A percentile compares a stretch with the other conserved stretches of the same genome.
phyloP scores from a whole-genome alignment of 1,284 basidiomycete genomes.

The Neolentinus lepideus region DNA sequence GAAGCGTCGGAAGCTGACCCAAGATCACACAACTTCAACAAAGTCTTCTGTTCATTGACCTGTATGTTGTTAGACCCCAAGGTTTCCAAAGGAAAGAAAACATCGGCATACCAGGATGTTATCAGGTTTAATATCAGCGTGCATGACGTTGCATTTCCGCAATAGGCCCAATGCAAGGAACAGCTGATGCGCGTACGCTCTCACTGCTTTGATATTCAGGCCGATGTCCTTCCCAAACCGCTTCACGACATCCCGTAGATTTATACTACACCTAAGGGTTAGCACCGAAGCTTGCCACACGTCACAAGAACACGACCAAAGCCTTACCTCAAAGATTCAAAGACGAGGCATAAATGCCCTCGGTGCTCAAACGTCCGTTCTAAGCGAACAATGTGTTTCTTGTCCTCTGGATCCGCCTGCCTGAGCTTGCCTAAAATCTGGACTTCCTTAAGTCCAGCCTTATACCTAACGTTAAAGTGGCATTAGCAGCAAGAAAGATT shows the following conservation, averaged over 20 bases:
- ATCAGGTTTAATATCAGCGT: conserved; percentile 97
- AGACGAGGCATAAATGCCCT: conserved; percentile 95
- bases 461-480: conserved; percentile 56
- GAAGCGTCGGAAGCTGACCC: conserved; percentile 92
- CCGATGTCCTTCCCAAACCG: conserved; percentile 99
- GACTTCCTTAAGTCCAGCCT: conserved; percentile 91
- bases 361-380: conserved; percentile 95
- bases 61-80: conserved; percentile 23
- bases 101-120: conserved; percentile 70
- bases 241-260: conserved; percentile 95
- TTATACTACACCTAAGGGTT: conserved; percentile 63
- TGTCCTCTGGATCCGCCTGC: conserved; percentile 91
- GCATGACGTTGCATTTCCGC: conserved; percentile 89
- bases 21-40: conserved; percentile 93
- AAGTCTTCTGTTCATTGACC: conserved; percentile 94
- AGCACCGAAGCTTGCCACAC: not conserved
- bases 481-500: not conserved
- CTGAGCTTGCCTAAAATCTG: conserved; percentile 83
- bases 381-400: conserved; percentile 90
- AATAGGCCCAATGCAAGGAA: conserved; percentile 85
- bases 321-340: conserved; percentile 84
- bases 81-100: conserved; percentile 3
- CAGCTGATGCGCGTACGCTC: conserved; percentile 95
- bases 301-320: not conserved
- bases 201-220: conserved; percentile 93